Conservation (phyloP, 352 stramenopile species). For the Pythium rishiriense region DNA sequence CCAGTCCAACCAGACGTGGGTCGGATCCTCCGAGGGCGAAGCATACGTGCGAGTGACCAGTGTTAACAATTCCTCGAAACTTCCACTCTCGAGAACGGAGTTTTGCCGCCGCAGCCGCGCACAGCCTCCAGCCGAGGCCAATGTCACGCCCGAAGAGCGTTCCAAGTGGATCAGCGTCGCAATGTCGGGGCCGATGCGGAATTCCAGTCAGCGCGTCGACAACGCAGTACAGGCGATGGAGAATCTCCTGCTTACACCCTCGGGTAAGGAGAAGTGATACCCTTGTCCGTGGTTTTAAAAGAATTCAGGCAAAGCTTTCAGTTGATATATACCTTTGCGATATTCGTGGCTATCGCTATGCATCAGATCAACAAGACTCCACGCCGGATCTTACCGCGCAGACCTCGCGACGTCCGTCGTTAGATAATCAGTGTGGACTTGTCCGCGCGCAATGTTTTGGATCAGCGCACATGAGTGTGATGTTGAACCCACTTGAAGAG, state of each 20-base stretch:
- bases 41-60: conserved; percentile 1
- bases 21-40: neutral
- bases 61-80: neutral
- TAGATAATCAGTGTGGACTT: no score
- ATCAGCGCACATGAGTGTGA: no score
- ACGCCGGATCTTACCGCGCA: no score
- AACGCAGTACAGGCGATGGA: neutral
- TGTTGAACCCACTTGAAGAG: no score
- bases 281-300: neutral
- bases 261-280: neutral
- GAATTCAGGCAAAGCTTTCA: no score
- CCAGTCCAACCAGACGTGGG: neutral
- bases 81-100: neutral
- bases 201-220: neutral
- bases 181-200: neutral
- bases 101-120: conserved; percentile 6
- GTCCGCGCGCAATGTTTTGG: no score
- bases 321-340: no score
- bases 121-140: conserved; percentile 1
- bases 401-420: no score
- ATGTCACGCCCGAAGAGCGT: neutral
- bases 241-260: neutral
- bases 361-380: no score
- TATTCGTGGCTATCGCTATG: no score
- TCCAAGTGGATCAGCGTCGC: neutral